Conservation (phyloP, 805 yeast genomes). For the Candida koratica region DNA sequence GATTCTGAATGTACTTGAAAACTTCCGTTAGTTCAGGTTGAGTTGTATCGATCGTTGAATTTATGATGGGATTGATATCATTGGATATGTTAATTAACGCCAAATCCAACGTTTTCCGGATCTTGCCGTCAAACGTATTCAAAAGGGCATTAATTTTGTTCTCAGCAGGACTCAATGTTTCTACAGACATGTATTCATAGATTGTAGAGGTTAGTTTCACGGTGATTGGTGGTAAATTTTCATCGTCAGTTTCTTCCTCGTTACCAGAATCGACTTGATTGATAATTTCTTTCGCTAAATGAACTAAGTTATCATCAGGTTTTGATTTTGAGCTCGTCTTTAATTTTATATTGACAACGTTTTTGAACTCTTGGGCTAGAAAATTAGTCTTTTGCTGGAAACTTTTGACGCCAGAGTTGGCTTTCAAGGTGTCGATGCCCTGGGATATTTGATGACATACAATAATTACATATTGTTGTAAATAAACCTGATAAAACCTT, state of each 20-base stretch:
- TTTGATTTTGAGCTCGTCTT: conserved; percentile 8
- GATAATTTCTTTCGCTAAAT: conserved; percentile 22
- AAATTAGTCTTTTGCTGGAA: conserved; percentile 23
- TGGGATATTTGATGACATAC: neutral
- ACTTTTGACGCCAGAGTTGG: conserved; percentile 14
- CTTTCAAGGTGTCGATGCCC: conserved; percentile 10
- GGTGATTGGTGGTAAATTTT: conserved; percentile 20
- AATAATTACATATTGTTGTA: conserved; percentile 2
- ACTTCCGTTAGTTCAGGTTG: conserved; percentile 23
- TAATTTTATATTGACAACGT: conserved; percentile 18
- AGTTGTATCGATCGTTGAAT: conserved; percentile 21
- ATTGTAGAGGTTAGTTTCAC: conserved; percentile 24
- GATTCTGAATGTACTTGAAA: conserved; percentile 26
- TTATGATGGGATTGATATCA: conserved; percentile 29
- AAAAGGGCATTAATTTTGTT: conserved; percentile 28
- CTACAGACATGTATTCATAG: conserved; percentile 13
- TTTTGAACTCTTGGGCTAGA: conserved; percentile 24
- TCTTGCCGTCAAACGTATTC: conserved; percentile 29
- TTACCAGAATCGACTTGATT: conserved; percentile 14
- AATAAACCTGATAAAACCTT: conserved; percentile 5
- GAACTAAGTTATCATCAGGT: conserved; percentile 14
- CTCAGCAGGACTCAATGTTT: conserved; percentile 13
- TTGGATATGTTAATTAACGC: conserved; percentile 29
- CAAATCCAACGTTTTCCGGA: conserved; percentile 31
- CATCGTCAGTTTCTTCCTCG: conserved; percentile 10